A percentile compares a stretch with the other conserved stretches of the same genome.
These are phyloP conservation scores for Gymnopus androsaceus DNA, from an alignment of 1,284 basidiomycete genomes.

Conservation along the genomic window DNA sequence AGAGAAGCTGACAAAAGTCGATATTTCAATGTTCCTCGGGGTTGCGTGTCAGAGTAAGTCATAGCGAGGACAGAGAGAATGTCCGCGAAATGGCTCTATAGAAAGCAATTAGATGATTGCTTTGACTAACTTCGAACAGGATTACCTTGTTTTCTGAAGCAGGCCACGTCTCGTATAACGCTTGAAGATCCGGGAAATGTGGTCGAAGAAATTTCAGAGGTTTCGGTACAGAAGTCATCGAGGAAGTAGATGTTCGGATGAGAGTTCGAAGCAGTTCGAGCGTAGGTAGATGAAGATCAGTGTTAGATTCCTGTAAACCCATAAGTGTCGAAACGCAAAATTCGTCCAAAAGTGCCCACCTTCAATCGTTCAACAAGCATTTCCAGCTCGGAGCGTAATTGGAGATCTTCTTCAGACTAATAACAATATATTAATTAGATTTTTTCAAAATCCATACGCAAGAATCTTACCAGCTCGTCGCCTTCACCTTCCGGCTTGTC, in stretches of 20 bases:
- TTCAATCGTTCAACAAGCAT: constrained; percentile 96
- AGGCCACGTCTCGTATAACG: constrained; percentile 80
- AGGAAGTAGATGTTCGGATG: constrained; percentile 96
- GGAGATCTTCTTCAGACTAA: constrained; percentile 93
- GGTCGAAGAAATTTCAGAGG: constrained; percentile 98
- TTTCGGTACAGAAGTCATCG: constrained; percentile 99
- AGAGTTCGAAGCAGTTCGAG: constrained; percentile 93
- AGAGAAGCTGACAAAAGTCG: constrained; percentile 82
- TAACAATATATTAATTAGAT: no score
- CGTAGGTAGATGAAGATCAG: constrained; percentile 84
- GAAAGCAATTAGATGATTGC: constrained; percentile 16
- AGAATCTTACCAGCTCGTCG: constrained; percentile 76
- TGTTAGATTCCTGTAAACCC: constrained; percentile 91
- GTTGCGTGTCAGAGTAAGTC: constrained; percentile 98
- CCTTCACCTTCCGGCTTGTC: constrained; percentile 61
- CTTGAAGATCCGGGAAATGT: constrained; percentile 88
- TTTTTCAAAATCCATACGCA: constrained; percentile 3
- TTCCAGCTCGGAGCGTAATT: constrained; percentile 94
- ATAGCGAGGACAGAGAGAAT: constrained; percentile 99
- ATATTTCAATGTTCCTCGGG: constrained; percentile 92
- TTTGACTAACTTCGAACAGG: constrained; percentile 2
- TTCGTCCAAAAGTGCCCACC: constrained; percentile 60
- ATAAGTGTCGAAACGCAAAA: constrained; percentile 70
- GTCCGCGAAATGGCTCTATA: constrained; percentile 91
- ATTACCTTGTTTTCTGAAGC: constrained; percentile 78